Evolutionary conservation across 352 stramenopile species (phyloP).

Genomic region (Phytophthora hibernalis): DNA sequence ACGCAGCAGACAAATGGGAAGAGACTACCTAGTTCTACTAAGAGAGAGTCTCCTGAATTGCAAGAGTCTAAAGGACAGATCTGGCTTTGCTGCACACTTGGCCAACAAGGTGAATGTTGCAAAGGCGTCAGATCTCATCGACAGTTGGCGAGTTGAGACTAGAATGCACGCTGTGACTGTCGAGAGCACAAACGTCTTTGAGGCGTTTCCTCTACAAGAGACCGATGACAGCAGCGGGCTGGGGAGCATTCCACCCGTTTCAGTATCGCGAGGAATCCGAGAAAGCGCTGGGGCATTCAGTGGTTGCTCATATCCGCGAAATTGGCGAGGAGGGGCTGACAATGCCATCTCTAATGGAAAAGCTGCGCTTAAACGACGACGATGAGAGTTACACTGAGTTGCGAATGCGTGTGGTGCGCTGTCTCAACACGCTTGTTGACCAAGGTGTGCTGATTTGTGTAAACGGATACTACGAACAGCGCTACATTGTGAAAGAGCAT

Average conservation of each 20-base stretch:
- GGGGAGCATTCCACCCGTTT: slow-evolving; percentile 28
- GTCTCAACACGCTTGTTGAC: slow-evolving; percentile 62
- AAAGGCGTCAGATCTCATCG: slow-evolving; percentile 65
- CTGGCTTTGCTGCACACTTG: slow-evolving; percentile 74
- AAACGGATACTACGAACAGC: slow-evolving; percentile 76
- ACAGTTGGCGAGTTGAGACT: slow-evolving; percentile 79
- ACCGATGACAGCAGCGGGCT: slow-evolving; percentile 29
- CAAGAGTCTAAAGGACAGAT: slow-evolving; percentile 66
- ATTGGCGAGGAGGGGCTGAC: slow-evolving; percentile 57
- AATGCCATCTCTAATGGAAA: slow-evolving; percentile 36
- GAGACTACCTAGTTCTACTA: slow-evolving; percentile 25
- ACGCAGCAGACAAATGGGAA: slow-evolving; percentile 29
- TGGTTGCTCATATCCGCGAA: slow-evolving; percentile 44
- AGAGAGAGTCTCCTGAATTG: slow-evolving; percentile 56
- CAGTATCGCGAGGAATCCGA: slow-evolving; percentile 34
- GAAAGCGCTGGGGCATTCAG: slow-evolving; percentile 25
- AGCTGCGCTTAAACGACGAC: slow-evolving; percentile 14
- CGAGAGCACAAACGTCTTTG: slow-evolving; percentile 45
- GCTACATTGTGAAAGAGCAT: slow-evolving; percentile 70
- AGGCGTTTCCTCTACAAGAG: slow-evolving; percentile 62
- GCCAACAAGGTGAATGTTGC: slow-evolving; percentile 70
- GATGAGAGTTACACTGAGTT: slow-evolving; percentile 16
- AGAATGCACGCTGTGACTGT: slow-evolving; percentile 61
- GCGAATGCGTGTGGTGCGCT: slow-evolving; percentile 30
- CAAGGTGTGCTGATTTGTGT: slow-evolving; percentile 62